A percentile compares a stretch with the other conserved stretches of the same genome.
Evolutionary conservation across 177 flowering plant genomes (phyloP).

Genomic region (Tripterygium wilfordii): DNA sequence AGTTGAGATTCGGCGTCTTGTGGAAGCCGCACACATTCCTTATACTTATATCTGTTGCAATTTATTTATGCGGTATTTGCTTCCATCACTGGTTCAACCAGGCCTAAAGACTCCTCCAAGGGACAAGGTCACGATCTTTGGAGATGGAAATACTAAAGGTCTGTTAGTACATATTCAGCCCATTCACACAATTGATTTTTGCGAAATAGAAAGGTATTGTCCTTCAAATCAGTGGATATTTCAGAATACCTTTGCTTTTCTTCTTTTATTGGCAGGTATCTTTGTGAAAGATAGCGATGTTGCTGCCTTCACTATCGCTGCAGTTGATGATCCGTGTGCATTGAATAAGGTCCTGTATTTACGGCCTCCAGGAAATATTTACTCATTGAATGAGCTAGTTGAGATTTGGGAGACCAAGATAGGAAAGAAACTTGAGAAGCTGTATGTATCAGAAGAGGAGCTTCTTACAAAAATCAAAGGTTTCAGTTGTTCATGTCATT

Average conservation of each 20-base stretch:
- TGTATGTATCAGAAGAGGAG: slow-evolving; percentile 51
- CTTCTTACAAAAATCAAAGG: slow-evolving; percentile 66
- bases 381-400: slow-evolving; percentile 76
- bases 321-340: slow-evolving; percentile 79
- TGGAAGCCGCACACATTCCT: slow-evolving; percentile 74
- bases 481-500: too few relatives aligned
- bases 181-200: too few relatives aligned
- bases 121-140: slow-evolving; percentile 65
- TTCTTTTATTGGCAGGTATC: slow-evolving; percentile 39
- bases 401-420: slow-evolving; percentile 80
- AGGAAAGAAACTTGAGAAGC: slow-evolving; percentile 58
- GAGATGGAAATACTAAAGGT: slow-evolving; percentile 85
- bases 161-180: neutral
- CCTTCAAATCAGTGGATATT: too few relatives aligned
- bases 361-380: slow-evolving; percentile 77
- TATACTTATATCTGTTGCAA: slow-evolving; percentile 68
- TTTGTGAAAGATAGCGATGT: slow-evolving; percentile 72
- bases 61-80: slow-evolving; percentile 55
- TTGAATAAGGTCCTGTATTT: slow-evolving; percentile 62
- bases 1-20: slow-evolving; percentile 56
- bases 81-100: slow-evolving; percentile 82
- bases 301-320: slow-evolving; percentile 65
- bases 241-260: neutral
- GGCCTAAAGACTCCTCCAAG: slow-evolving; percentile 58
- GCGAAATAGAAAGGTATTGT: too few relatives aligned